These are phyloP conservation scores for Bipolaris oryzae DNA, from an alignment of 2,329 filamentous ascomycete genomes.

Conservation along the genomic window DNA sequence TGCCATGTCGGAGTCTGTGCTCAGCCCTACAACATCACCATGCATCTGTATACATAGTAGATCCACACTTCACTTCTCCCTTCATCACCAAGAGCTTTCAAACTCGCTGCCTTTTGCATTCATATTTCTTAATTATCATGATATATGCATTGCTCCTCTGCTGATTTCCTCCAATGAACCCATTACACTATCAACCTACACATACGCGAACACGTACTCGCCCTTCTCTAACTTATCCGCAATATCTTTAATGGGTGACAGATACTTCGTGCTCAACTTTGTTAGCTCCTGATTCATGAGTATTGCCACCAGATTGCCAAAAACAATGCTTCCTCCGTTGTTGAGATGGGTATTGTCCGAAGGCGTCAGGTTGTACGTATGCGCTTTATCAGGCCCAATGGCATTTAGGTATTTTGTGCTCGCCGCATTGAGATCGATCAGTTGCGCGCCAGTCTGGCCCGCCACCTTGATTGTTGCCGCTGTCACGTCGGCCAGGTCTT, in stretches of 20 bases:
- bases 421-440: constrained; percentile 60
- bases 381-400: constrained; percentile 56
- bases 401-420: constrained; percentile 58
- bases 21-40: constrained; percentile 4
- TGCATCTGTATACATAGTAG: neutral
- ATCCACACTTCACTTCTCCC: neutral
- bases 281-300: constrained; percentile 19
- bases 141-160: neutral
- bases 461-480: constrained; percentile 57
- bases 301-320: constrained; percentile 29
- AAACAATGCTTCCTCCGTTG: constrained; percentile 28
- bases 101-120: neutral
- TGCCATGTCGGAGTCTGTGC: constrained; percentile 12
- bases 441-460: constrained; percentile 41
- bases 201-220: constrained; percentile 18
- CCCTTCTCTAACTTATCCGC: constrained; percentile 19
- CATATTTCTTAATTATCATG: no score
- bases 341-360: constrained; percentile 33
- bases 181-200: neutral
- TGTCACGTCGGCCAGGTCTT: constrained; percentile 55
- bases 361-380: constrained; percentile 55
- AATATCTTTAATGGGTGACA: constrained; percentile 19
- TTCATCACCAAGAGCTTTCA: neutral
- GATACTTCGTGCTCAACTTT: constrained; percentile 16
- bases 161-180: neutral